Percentiles rank a stretch among this genome's conserved stretches.
phyloP scores from a whole-genome alignment of 2,329 filamentous ascomycete species.

The Aspergillus proliferans region DNA sequence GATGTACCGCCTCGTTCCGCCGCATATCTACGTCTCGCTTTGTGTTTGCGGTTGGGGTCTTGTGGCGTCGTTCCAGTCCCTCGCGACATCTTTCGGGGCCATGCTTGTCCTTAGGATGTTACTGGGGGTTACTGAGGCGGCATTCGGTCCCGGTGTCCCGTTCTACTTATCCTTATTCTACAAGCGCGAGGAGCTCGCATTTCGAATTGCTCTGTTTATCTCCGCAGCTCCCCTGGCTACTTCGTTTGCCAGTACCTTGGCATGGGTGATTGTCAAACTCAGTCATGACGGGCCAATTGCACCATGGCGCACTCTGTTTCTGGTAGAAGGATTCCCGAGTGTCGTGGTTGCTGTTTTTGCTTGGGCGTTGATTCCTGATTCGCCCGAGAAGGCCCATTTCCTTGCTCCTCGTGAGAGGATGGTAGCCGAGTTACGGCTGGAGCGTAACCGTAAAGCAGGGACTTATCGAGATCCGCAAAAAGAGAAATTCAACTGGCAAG shows the following conservation, averaged over 20 bases:
- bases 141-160: constrained; percentile 57
- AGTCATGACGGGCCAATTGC: constrained; percentile 63
- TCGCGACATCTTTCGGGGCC: constrained; percentile 57
- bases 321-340: constrained; percentile 79
- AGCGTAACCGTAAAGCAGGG: constrained; percentile 40
- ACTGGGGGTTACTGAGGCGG: constrained; percentile 55
- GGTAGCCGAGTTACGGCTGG: constrained; percentile 64
- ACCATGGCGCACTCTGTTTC: constrained; percentile 78
- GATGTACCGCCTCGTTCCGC: constrained; percentile 54
- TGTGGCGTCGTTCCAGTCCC: constrained; percentile 66
- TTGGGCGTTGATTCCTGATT: constrained; percentile 71
- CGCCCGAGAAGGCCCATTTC: constrained; percentile 59
- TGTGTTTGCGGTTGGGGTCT: constrained; percentile 73
- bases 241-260: constrained; percentile 69
- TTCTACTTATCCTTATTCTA: constrained; percentile 62
- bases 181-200: constrained; percentile 65
- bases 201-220: constrained; percentile 79
- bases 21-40: constrained; percentile 55
- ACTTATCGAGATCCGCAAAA: constrained; percentile 22
- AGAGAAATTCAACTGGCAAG: constrained; percentile 46
- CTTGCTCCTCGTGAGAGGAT: constrained; percentile 59
- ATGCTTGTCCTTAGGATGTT: constrained; percentile 41
- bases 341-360: constrained; percentile 67
- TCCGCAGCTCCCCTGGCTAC: constrained; percentile 61
- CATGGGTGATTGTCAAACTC: constrained; percentile 66